phyloP scores from a whole-genome alignment of 2,329 filamentous ascomycete genomes.

The Paraphaeosphaeria sporulosa region DNA sequence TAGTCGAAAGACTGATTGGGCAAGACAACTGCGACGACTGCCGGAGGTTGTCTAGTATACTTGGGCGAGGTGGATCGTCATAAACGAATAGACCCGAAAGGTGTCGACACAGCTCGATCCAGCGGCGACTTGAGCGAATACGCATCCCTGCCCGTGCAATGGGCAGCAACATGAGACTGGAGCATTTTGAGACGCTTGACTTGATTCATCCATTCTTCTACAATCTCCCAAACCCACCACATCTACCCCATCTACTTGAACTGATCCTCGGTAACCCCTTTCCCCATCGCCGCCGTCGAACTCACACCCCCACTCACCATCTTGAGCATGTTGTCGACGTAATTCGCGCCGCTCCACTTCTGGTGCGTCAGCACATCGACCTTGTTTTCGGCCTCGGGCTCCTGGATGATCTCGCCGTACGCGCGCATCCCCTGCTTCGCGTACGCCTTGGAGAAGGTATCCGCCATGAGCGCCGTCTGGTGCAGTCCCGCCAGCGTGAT shows the following conservation, averaged over 20 bases:
- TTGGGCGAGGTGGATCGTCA: too few species aligned
- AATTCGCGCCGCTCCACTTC: conserved; percentile 97
- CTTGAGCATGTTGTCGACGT: conserved; percentile 93
- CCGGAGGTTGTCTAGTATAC: too few species aligned
- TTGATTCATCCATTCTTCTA: too few species aligned
- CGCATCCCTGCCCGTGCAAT: too few species aligned
- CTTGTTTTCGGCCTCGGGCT: conserved; percentile 90
- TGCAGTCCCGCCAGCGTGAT: conserved; percentile 98
- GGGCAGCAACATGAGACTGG: too few species aligned
- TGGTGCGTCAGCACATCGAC: conserved; percentile 98
- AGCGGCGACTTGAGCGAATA: too few species aligned
- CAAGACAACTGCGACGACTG: neutral
- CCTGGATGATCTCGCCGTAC: conserved; percentile 96
- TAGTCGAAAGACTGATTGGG: neutral
- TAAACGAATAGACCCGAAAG: too few species aligned
- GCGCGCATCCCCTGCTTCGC: conserved; percentile 87
- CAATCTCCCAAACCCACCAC: neutral
- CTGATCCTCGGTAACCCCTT: conserved; percentile 97
- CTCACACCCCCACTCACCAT: conserved; percentile 95
- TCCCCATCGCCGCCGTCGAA: conserved; percentile 94
- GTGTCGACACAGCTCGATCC: too few species aligned
- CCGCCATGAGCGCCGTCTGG: conserved; percentile 89
- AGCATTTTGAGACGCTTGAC: too few species aligned
- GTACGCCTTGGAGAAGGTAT: conserved; percentile 87
- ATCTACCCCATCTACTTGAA: conserved; percentile 64